These are phyloP conservation scores for Passalora sequoiae DNA, from an alignment of 2,329 filamentous ascomycete genomes.

Conservation along the genomic window DNA sequence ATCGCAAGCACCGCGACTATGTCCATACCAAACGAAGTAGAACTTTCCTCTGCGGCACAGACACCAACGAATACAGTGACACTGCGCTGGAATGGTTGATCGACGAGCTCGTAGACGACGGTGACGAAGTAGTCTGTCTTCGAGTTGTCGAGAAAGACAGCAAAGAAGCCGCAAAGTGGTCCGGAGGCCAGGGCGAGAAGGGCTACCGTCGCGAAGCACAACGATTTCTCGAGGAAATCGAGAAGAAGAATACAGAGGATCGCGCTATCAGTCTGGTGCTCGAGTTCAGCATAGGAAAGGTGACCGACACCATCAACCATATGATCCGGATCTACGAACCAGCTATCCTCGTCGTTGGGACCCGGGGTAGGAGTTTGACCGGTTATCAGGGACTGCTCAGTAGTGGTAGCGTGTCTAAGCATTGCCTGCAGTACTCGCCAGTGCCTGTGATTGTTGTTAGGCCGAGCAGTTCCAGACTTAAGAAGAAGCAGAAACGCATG, in stretches of 20 bases:
- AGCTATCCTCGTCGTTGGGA: conserved; percentile 85
- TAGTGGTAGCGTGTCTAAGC: conserved; percentile 80
- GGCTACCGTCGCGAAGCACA: conserved; percentile 70
- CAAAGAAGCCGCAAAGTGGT: conserved; percentile 51
- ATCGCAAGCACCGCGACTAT: conserved; percentile 81
- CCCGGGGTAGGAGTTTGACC: conserved; percentile 74
- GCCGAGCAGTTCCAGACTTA: conserved; percentile 78
- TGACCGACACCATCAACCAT: conserved; percentile 84
- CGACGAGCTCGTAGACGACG: conserved; percentile 86
- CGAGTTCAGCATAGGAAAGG: conserved; percentile 82
- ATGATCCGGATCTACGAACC: conserved; percentile 91
- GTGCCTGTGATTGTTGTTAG: conserved; percentile 90
- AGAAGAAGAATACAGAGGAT: conserved; percentile 73
- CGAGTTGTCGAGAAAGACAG: conserved; percentile 80
- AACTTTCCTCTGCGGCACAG: conserved; percentile 85
- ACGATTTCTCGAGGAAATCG: conserved; percentile 67
- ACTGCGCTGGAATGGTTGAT: conserved; percentile 90
- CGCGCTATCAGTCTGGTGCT: conserved; percentile 80
- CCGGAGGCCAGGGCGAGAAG: conserved; percentile 43
- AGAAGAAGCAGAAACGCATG: conserved; percentile 81
- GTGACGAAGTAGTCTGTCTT: conserved; percentile 87
- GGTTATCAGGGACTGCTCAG: conserved; percentile 82
- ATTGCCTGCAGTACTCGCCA: conserved; percentile 87
- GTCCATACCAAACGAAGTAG: conserved; percentile 73
- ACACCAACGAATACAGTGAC: conserved; percentile 86